A percentile compares a stretch with the other conserved stretches of the same genome.
These are phyloP conservation scores for Dendrobium catenatum DNA, from an alignment of 106 monocot species.

Conservation along the genomic window DNA sequence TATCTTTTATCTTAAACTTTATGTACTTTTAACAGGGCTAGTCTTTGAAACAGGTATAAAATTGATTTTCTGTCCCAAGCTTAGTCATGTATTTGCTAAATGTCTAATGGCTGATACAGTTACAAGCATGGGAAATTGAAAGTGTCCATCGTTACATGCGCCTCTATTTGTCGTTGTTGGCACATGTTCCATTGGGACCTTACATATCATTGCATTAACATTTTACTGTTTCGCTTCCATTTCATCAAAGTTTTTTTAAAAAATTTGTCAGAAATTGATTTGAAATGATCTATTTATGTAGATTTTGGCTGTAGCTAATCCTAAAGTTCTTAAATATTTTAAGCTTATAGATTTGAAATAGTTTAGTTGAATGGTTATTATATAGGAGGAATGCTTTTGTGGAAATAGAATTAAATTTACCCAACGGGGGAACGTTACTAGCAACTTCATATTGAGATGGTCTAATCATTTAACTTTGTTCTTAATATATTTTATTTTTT, in stretches of 20 bases:
- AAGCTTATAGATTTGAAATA: too few species aligned
- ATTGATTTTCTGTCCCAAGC: constrained; percentile 2
- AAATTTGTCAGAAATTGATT: not conserved
- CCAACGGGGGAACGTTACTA: too few species aligned
- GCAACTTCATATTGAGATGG: too few species aligned
- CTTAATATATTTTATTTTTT: too few species aligned
- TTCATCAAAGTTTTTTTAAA: not conserved
- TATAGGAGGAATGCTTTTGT: too few species aligned
- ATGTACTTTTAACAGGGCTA: not conserved
- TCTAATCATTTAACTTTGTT: too few species aligned
- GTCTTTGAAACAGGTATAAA: not conserved
- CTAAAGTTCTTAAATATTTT: not conserved
- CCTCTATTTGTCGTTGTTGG: not conserved
- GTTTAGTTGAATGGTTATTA: too few species aligned
- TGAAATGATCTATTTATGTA: not conserved
- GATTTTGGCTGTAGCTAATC: not conserved
- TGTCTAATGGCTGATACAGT: constrained; percentile 26
- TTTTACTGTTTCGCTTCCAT: not conserved
- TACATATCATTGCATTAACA: constrained; percentile 6
- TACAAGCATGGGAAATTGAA: constrained; percentile 28
- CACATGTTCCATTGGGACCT: constrained; percentile 16
- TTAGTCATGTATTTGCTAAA: constrained; percentile 27
- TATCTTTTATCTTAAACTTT: too few species aligned
- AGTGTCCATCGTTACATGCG: constrained; percentile 26
- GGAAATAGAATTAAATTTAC: too few species aligned